Evolutionary conservation across 257 asterid genomes (phyloP).

Genomic region (Solanum chiquidenum): DNA sequence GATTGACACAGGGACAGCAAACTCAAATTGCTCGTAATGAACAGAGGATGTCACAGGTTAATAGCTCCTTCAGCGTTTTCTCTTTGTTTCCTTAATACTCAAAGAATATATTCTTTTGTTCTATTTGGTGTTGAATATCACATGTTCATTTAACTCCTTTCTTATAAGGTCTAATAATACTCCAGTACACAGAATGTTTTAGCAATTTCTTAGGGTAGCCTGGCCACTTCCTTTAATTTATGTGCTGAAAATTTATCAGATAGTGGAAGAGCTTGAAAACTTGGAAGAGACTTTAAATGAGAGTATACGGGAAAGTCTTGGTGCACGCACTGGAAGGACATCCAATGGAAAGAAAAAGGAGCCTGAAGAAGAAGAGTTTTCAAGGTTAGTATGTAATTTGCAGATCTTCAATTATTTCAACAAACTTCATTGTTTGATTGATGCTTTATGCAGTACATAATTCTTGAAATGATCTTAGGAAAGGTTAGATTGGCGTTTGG

Average conservation of each 20-base stretch:
- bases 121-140: background rate
- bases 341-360: constrained; percentile 60
- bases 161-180: background rate
- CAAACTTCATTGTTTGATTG: background rate
- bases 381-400: constrained; percentile 32
- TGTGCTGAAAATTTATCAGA: constrained; percentile 24
- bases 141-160: background rate
- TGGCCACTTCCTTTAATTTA: background rate
- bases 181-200: background rate
- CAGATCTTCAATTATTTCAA: background rate
- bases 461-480: background rate
- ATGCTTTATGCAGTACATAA: background rate
- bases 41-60: constrained; percentile 90
- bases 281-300: constrained; percentile 97
- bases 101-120: background rate
- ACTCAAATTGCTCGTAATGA: constrained; percentile 99
- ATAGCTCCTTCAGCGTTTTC: background rate
- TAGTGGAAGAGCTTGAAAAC: constrained; percentile 95
- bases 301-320: constrained; percentile 85
- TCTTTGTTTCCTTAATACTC: background rate
- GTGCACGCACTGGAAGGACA: constrained; percentile 70
- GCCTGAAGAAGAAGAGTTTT: constrained; percentile 52
- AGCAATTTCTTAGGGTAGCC: background rate
- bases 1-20: constrained; percentile 96
- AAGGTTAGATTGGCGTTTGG: background rate